phyloP scores from a whole-genome alignment of 768 basidiomycete species.

The Termitomyces sp. region DNA sequence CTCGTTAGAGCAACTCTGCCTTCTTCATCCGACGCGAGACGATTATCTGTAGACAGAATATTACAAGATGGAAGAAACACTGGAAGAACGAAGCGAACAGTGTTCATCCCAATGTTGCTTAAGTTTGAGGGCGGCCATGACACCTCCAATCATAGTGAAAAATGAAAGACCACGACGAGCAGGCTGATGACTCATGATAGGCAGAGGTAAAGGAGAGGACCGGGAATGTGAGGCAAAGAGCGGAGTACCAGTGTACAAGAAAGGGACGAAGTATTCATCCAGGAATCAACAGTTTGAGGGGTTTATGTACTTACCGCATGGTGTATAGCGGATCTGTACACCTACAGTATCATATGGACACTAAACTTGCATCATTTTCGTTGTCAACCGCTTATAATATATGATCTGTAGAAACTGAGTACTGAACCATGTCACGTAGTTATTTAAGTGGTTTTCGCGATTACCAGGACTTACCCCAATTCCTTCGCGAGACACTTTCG shows the following conservation, averaged over 20 bases:
- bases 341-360: no score
- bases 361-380: no score
- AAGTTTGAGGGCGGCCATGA: conserved; percentile 44
- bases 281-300: not conserved
- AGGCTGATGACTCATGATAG: conserved; percentile 13
- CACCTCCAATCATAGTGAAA: conserved; percentile 38
- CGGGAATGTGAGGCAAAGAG: conserved; percentile 1
- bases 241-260: not conserved
- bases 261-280: not conserved
- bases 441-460: no score
- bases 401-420: no score
- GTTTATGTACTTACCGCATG: no score
- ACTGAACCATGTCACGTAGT: no score
- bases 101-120: conserved; percentile 41
- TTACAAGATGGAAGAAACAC: not conserved
- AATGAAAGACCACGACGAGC: conserved; percentile 26
- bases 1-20: conserved; percentile 28
- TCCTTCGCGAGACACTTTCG: no score
- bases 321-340: no score
- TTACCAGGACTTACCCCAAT: no score
- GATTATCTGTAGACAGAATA: conserved; percentile 31
- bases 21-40: conserved; percentile 39
- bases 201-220: not conserved
- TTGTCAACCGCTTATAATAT: no score
- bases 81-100: conserved; percentile 28